A percentile compares a stretch with the other conserved stretches of the same genome.
phyloP scores from a whole-genome alignment of 257 asterid genomes.

The Gentiana dahurica region DNA sequence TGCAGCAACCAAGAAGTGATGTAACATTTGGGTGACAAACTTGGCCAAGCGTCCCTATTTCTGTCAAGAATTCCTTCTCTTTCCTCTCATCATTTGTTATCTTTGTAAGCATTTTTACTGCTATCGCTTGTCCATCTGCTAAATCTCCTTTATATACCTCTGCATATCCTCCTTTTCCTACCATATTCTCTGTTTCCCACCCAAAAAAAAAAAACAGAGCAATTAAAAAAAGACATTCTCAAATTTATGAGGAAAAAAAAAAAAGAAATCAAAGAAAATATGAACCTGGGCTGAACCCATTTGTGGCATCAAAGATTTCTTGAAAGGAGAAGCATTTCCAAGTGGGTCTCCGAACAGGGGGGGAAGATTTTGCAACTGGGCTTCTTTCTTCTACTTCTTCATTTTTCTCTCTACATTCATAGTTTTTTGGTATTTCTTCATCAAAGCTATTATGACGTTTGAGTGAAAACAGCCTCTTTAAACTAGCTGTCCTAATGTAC shows the following conservation, averaged over 20 bases:
- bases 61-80: conserved; percentile 78
- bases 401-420: conserved; percentile 13
- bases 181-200: conserved; percentile 52
- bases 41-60: conserved; percentile 84
- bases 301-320: conserved; percentile 68
- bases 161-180: conserved; percentile 94
- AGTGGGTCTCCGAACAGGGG: conserved; percentile 40
- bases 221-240: neutral
- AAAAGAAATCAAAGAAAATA: neutral
- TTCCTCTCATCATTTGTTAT: conserved; percentile 70
- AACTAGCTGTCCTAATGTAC: conserved; percentile 63
- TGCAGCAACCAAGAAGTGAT: conserved; percentile 69
- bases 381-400: conserved; percentile 9
- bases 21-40: conserved; percentile 81
- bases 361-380: conserved; percentile 16
- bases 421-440: conserved; percentile 26
- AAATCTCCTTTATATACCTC: conserved; percentile 85
- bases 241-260: neutral
- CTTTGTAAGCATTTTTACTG: conserved; percentile 65
- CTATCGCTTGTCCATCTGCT: conserved; percentile 71
- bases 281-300: conserved; percentile 59
- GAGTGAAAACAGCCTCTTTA: conserved; percentile 63
- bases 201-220: neutral
- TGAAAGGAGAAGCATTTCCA: conserved; percentile 85
- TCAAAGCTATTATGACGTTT: conserved; percentile 37